Evolutionary conservation across 306 rosid genomes (phyloP), one percentile per base, ranked within the genome.

Genomic region (Cucurbita ficifolia): DNA sequence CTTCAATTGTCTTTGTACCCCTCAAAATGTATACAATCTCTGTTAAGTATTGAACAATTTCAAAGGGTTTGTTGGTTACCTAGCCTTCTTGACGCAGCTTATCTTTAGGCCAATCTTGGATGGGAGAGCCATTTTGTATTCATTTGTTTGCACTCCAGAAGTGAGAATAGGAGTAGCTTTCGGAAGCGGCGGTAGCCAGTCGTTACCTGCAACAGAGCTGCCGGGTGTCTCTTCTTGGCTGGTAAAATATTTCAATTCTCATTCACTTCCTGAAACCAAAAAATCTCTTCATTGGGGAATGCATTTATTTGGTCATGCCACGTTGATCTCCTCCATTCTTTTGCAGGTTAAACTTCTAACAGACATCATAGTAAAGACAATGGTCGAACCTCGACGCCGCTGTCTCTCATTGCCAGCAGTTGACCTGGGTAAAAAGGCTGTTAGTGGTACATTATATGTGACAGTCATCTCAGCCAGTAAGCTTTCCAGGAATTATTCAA

Each of bases 311-410:
- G 24, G 29, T 42, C 10, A 14, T 16, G 21, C 63, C 29, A 58
- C 52, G 39, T 24, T 56, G 68, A 21, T 42, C 22, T 33, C 54
- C 33, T n/a, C 59, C 42, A 45, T 54, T 73, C 55, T 69, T 78
- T 40, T 82, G 73, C 78, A 95, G 99, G 96, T 83, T 84, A 95
- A 91, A 79, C 77, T 88, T 78, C 85, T 86, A 36, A 82, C 87
- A 8, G 99, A 95, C 52, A 85, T 94, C 45, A 70, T 95, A 79
- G 87, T 79, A 42, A 95, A 87, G 80, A 95, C 96, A 13, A 95
- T 91, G 99, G 99, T 95, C 77, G 99, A 95, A 81, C 97, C 99
- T 85, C 92, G 88, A 38, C 91, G 97, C 7, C 95, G 91, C 8
- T 95, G 99, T 82, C 83, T 82, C 79, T 75, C 97, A 68, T 82